These are phyloP conservation scores for Paraphaeosphaeria sporulosa DNA, from an alignment of 2,329 filamentous ascomycete genomes.

Conservation along the genomic window DNA sequence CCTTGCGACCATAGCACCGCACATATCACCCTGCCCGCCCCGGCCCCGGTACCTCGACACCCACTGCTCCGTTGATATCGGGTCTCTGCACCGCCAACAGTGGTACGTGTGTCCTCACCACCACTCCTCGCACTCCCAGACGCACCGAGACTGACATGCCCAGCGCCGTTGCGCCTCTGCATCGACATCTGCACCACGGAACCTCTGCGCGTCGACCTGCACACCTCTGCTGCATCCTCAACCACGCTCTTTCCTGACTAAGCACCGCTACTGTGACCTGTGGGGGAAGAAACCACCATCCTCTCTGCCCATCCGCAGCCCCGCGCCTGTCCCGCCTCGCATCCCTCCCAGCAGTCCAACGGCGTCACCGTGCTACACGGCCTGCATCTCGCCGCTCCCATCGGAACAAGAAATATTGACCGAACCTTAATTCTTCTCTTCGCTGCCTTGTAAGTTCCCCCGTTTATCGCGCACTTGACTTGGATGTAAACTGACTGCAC, in stretches of 20 bases:
- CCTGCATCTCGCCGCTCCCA: conserved; percentile 10
- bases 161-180: background rate
- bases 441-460: conserved; percentile 5
- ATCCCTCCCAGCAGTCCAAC: background rate
- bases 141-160: background rate
- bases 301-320: conserved; percentile 16
- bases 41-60: conserved; percentile 20
- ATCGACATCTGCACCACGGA: background rate
- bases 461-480: background rate
- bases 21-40: conserved; percentile 26
- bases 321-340: conserved; percentile 18
- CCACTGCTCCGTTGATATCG: conserved; percentile 15
- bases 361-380: conserved; percentile 12
- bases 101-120: conserved; percentile 13
- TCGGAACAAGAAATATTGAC: conserved; percentile 15
- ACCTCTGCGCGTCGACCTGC: background rate
- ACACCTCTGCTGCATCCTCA: conserved; percentile 1
- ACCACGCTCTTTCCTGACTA: conserved; percentile 13
- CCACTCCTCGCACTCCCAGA: conserved; percentile 2
- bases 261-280: conserved; percentile 4
- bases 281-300: conserved; percentile 11
- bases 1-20: conserved; percentile 33
- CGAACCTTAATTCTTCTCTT: conserved; percentile 5
- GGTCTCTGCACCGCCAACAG: conserved; percentile 11
- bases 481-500: background rate